Evolutionary conservation across 2,329 filamentous ascomycete genomes (phyloP).

Genomic region (Aaosphaeria pasadenensis): DNA sequence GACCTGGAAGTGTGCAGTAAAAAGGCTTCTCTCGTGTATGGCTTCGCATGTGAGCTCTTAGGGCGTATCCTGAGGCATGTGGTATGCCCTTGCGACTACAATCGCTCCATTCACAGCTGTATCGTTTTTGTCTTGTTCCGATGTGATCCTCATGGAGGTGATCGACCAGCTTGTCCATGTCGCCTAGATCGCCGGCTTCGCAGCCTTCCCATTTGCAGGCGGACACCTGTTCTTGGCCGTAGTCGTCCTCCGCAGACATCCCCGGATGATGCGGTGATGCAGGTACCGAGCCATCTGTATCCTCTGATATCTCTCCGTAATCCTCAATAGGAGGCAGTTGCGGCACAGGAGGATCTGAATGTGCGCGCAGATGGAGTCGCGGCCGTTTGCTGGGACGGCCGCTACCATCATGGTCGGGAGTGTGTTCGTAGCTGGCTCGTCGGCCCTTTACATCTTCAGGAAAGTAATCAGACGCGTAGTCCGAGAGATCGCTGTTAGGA

Average conservation of each 20-base stretch:
- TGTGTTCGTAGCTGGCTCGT: conserved; percentile 45
- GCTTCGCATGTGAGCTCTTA: conserved; percentile 96
- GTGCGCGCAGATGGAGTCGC: conserved; percentile 34
- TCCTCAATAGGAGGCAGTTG: conserved; percentile 17
- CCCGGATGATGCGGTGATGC: conserved; percentile 47
- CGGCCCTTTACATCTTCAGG: conserved; percentile 54
- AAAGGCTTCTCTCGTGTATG: conserved; percentile 98
- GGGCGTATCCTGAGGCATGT: conserved; percentile 91
- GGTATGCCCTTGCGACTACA: conserved; percentile 84
- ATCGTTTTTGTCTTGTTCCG: conserved; percentile 89
- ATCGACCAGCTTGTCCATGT: conserved; percentile 52
- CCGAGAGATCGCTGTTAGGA: conserved; percentile 62
- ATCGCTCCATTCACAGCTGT: conserved; percentile 96
- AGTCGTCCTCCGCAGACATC: conserved; percentile 41
- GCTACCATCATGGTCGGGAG: conserved; percentile 44
- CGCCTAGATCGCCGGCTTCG: conserved; percentile 45
- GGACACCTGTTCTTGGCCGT: conserved; percentile 44
- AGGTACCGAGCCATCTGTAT: conserved; percentile 77
- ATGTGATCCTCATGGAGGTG: conserved; percentile 84
- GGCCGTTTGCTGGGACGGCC: conserved; percentile 39
- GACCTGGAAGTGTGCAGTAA: conserved; percentile 90
- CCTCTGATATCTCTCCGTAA: conserved; percentile 74
- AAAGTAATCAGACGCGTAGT: conserved; percentile 62
- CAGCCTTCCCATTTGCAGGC: conserved; percentile 53
- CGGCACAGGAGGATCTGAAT: conserved; percentile 29